Conservation (phyloP, 1,139 yeast species). For the Kurtzmaniella quercitrusa region DNA sequence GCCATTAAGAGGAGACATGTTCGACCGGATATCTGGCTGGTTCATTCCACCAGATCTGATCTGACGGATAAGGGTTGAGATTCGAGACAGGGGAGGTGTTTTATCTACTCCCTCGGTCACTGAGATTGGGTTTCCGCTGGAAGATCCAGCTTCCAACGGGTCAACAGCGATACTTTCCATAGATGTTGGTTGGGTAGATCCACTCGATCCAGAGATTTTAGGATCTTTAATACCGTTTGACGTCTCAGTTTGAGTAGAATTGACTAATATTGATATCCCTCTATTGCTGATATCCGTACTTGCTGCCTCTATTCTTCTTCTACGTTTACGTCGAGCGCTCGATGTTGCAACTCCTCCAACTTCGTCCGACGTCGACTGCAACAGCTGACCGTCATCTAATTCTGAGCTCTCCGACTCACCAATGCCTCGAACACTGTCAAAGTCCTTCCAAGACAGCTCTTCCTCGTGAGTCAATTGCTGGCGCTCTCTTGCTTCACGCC, state of each 20-base stretch:
- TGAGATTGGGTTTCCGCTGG: background rate
- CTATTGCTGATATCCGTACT: background rate
- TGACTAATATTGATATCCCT: no score
- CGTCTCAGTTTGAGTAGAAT: background rate
- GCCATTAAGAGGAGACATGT: background rate
- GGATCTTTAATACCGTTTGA: background rate
- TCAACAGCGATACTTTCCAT: no score
- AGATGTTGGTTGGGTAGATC: no score
- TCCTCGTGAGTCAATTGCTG: constrained; percentile 34
- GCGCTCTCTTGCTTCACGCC: constrained; percentile 32
- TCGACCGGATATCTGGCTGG: background rate
- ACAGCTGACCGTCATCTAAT: background rate
- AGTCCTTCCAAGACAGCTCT: constrained; percentile 35
- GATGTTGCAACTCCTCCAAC: background rate
- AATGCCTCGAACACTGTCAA: constrained; percentile 17
- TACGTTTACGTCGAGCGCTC: background rate
- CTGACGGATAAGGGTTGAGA: constrained; percentile 25
- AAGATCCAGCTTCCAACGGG: background rate
- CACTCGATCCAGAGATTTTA: background rate
- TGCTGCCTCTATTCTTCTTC: background rate
- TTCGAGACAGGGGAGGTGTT: constrained; percentile 11
- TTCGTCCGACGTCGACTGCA: background rate
- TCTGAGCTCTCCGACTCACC: background rate
- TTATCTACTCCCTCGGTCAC: background rate
- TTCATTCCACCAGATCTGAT: constrained; percentile 12